Base-by-base conservation (phyloP, 495 filamentous ascomycete genomes). In the Xylaria intraflava region DNA sequence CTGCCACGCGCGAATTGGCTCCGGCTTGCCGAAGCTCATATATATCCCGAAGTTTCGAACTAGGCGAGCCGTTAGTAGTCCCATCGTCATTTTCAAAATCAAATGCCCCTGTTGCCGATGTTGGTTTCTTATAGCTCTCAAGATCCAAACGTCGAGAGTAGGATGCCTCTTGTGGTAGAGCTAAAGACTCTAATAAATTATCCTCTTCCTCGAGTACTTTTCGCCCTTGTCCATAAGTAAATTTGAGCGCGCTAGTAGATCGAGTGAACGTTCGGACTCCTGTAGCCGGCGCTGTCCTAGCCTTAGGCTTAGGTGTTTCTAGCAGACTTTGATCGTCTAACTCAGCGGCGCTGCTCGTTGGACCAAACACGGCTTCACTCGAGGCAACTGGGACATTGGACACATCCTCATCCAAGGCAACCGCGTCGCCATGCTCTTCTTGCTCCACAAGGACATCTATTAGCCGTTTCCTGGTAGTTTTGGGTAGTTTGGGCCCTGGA, bases 11-110 rank as follows among this genome's bases (percentile, higher is more conserved):
- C 44, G 83, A 84, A 65, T 91, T 94, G 20, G 84, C 83, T 7
- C 93, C 93, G 35, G 89, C 84, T 57, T 89, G 86, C 56, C 90
- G 80, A 39, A 98, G 75, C 65, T 98, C 93, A 62, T 97, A 90
- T 30, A 96, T 87, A 51, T 64, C 49, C 27, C 59, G 58, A 4
- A 66, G 59, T 45, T 66, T 66, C 24, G 64, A 66, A 56, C 84
- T 93, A 44, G 86, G 82, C 52, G 96, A 84, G 46, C 79, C 72
- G 12, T 75, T 78, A 39, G 76, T 72, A 23, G 77, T 76, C 12
- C 79, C 76, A n/a, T 84, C 81, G 14, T 78, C 76, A 36, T 81
- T 72, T 14, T 78, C 68, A 17, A 72, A 65, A 31, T 63, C 57
- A 38, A 72, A 65, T 27, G 62, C 58, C 5, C 58, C 63, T 45